Conservation (phyloP, 208 protist genomes). For the Trypanosoma mega region DNA sequence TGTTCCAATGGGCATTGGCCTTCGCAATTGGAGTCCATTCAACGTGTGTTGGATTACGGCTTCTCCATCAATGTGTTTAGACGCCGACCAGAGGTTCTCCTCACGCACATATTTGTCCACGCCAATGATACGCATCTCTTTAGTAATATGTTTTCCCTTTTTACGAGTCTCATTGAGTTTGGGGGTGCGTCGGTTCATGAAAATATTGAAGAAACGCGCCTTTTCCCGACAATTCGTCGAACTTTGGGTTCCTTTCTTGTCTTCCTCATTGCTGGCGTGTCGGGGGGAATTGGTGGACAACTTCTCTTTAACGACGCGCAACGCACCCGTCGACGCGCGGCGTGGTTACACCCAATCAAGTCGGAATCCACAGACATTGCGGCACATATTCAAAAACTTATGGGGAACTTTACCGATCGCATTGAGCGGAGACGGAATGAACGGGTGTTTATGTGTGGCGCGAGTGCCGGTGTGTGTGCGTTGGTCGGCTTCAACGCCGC, state of each 20-base stretch:
- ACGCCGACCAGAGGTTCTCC: slow-evolving; percentile 26
- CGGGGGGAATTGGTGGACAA: slow-evolving; percentile 61
- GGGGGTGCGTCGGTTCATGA: slow-evolving; percentile 27
- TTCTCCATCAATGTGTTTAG: slow-evolving; percentile 40
- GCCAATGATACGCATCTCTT: slow-evolving; percentile 45
- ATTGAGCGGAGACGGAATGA: slow-evolving; percentile 36
- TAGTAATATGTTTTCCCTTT: slow-evolving; percentile 44
- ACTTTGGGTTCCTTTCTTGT: slow-evolving; percentile 45
- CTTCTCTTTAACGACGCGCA: slow-evolving; percentile 55
- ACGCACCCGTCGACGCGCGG: slow-evolving; percentile 8
- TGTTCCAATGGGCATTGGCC: slow-evolving; percentile 44
- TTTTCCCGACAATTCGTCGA: slow-evolving; percentile 10
- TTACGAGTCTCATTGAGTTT: slow-evolving; percentile 49
- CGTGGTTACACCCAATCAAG: not conserved
- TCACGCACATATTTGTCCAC: slow-evolving; percentile 73
- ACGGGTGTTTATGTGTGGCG: slow-evolving; percentile 56
- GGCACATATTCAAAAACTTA: slow-evolving; percentile 11
- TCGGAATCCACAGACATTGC: not conserved
- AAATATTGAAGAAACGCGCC: slow-evolving; percentile 26
- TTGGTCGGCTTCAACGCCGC: slow-evolving; percentile 56
- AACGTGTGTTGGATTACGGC: slow-evolving; percentile 42
- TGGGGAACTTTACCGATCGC: slow-evolving; percentile 20
- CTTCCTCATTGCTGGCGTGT: slow-evolving; percentile 41
- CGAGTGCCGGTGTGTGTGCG: slow-evolving; percentile 51
- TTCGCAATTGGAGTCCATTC: slow-evolving; percentile 31